These are phyloP conservation scores for Tulasnella sp. DNA, from an alignment of 768 basidiomycete genomes.

Conservation along the genomic window DNA sequence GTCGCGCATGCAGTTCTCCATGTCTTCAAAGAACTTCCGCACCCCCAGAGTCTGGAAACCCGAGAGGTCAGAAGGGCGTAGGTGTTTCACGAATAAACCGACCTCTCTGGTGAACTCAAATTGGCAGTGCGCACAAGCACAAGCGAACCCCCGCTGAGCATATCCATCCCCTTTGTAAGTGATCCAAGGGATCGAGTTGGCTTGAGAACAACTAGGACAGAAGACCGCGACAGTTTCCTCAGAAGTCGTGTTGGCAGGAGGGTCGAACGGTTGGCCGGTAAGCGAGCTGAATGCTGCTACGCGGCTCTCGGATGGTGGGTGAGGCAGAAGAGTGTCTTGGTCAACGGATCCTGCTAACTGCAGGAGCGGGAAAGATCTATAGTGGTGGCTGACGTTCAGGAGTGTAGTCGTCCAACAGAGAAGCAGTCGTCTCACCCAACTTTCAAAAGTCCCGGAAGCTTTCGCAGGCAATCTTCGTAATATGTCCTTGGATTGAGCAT, in stretches of 20 bases:
- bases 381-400: neutral
- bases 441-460: slow-evolving; percentile 20
- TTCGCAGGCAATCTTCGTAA: slow-evolving; percentile 18
- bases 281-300: neutral
- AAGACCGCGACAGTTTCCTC: neutral
- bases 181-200: slow-evolving; percentile 27
- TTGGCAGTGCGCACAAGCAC: neutral
- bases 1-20: slow-evolving; percentile 20
- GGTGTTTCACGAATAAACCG: no score
- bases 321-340: slow-evolving; percentile 13
- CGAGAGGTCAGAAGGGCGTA: neutral
- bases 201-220: neutral
- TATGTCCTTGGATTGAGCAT: slow-evolving; percentile 13
- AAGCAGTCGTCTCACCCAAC: slow-evolving; percentile 10
- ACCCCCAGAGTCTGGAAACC: slow-evolving; percentile 18
- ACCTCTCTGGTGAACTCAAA: neutral
- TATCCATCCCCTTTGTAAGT: slow-evolving; percentile 27
- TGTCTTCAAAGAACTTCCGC: slow-evolving; percentile 25
- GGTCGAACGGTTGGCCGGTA: slow-evolving; percentile 26
- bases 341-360: slow-evolving; percentile 21
- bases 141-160: slow-evolving; percentile 29
- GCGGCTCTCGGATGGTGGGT: slow-evolving; percentile 1
- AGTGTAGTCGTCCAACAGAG: neutral
- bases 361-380: slow-evolving; percentile 26
- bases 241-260: neutral